Percentiles rank a stretch among this genome's conserved stretches.
phyloP scores from a whole-genome alignment of 441 rosid species.

The Sinapis alba region DNA sequence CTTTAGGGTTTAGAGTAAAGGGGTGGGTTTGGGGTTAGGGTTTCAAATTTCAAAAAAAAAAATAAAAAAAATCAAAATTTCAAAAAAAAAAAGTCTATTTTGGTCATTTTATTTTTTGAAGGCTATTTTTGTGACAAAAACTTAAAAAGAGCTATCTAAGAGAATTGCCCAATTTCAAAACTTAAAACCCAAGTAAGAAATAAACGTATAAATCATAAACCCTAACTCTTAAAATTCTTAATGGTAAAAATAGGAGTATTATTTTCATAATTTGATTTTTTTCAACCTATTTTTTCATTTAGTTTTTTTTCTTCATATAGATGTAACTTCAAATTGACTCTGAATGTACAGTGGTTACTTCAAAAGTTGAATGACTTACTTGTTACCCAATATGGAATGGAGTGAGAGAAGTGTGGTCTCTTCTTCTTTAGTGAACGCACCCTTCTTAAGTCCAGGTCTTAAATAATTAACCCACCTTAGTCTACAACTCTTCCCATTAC shows the following conservation, averaged over 20 bases:
- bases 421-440: constrained; percentile 59
- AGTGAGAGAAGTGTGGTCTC: constrained; percentile 64
- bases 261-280: not conserved
- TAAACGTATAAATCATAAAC: not conserved
- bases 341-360: not conserved
- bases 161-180: not conserved
- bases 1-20: too few species aligned
- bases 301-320: not conserved
- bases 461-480: constrained; percentile 89
- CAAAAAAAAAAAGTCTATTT: too few species aligned
- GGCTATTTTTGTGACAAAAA: too few species aligned
- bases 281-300: not conserved
- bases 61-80: too few species aligned
- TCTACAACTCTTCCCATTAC: constrained; percentile 95
- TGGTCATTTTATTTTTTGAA: too few species aligned
- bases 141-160: too few species aligned
- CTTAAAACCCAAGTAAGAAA: not conserved
- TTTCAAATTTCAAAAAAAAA: too few species aligned
- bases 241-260: not conserved
- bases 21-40: too few species aligned
- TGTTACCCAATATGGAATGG: constrained; percentile 81
- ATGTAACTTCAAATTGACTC: not conserved
- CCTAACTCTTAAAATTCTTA: not conserved
- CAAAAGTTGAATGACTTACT: constrained; percentile 47
- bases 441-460: constrained; percentile 81